Percentiles rank a stretch among this genome's conserved stretches.
These are phyloP conservation scores for Cucumis hystrix DNA, from an alignment of 306 rosid species.

Conservation along the genomic window DNA sequence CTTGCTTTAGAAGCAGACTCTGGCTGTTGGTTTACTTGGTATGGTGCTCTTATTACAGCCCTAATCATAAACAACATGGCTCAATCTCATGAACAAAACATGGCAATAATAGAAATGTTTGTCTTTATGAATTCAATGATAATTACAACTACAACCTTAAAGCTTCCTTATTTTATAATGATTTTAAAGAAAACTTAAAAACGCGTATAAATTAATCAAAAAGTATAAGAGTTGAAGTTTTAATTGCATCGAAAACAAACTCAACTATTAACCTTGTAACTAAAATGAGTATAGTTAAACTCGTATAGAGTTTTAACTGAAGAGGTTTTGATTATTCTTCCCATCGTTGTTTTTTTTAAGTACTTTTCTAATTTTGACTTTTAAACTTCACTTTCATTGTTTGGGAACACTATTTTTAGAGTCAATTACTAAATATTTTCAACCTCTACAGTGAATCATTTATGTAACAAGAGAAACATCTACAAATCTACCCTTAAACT, in stretches of 20 bases:
- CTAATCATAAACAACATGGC: constrained; percentile 10
- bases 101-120: no score
- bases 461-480: neutral
- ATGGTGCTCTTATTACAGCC: constrained; percentile 53
- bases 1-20: neutral
- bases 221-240: no score
- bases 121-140: no score
- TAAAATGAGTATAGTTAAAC: no score
- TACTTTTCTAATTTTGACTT: neutral
- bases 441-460: neutral
- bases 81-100: neutral
- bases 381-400: neutral
- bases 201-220: no score
- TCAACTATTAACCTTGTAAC: neutral
- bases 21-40: constrained; percentile 24
- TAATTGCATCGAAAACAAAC: neutral
- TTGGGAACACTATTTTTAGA: no score
- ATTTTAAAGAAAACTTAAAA: no score
- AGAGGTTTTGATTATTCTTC: no score
- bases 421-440: neutral
- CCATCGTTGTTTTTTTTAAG: neutral
- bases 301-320: no score
- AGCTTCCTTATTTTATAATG: neutral
- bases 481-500: neutral
- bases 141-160: neutral